A percentile compares a stretch with the other conserved stretches of the same genome.
Conservation (phyloP, 768 basidiomycete genomes). For the Gyrodon lividus region DNA sequence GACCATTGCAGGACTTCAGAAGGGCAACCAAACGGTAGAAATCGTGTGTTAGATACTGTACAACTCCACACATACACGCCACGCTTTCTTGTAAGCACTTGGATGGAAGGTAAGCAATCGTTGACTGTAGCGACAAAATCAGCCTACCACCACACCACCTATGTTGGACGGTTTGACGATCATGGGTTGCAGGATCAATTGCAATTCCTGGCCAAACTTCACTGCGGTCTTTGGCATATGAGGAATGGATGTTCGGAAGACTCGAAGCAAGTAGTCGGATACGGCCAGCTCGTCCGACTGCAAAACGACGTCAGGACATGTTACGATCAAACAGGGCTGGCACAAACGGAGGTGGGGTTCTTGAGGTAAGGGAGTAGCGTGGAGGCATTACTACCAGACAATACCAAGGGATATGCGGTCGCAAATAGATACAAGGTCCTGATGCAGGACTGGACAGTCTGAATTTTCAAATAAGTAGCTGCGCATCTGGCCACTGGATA, state of each 20-base stretch:
- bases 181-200: conserved; percentile 83
- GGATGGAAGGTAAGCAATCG: background rate
- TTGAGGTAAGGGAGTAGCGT: conserved; percentile 90
- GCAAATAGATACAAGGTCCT: conserved; percentile 82
- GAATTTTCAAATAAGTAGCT: background rate
- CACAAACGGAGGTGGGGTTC: conserved; percentile 68
- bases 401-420: conserved; percentile 76
- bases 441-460: conserved; percentile 85
- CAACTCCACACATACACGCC: conserved; percentile 86
- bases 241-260: conserved; percentile 83
- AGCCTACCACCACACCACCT: conserved; percentile 62
- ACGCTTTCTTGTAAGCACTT: conserved; percentile 90
- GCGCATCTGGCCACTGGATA: conserved; percentile 6
- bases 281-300: conserved; percentile 82
- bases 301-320: background rate
- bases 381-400: conserved; percentile 82
- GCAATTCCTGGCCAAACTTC: conserved; percentile 87
- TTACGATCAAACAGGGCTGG: background rate
- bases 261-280: conserved; percentile 83
- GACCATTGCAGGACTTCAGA: conserved; percentile 83
- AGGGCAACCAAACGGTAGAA: conserved; percentile 74
- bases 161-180: conserved; percentile 77
- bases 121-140: background rate
- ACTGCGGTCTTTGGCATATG: conserved; percentile 87
- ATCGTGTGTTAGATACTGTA: conserved; percentile 85